Conservation (phyloP, 176 grass and related monocot species). For the Rhipidocladum racemiflorum region DNA sequence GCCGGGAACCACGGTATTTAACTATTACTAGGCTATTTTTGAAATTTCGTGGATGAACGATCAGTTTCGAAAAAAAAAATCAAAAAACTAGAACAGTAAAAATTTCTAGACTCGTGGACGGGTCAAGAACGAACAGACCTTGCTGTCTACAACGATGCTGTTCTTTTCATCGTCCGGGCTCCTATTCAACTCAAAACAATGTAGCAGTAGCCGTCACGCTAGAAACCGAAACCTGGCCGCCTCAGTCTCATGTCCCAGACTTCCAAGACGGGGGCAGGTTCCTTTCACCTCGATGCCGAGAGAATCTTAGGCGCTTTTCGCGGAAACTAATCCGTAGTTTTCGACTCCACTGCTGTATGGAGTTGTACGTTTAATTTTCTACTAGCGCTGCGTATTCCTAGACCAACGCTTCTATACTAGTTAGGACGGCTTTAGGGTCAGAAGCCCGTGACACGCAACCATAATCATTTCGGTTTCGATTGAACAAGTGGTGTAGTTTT, state of each 20-base stretch:
- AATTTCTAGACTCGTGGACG: too few species aligned
- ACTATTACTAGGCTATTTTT: too few species aligned
- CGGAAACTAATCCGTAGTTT: neutral
- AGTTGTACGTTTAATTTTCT: neutral
- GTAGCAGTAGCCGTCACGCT: conserved; percentile 15
- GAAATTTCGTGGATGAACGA: too few species aligned
- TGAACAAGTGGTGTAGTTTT: neutral
- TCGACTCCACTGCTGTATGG: neutral
- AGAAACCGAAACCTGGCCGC: neutral
- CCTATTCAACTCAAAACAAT: neutral
- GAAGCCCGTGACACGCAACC: neutral
- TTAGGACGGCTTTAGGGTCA: neutral
- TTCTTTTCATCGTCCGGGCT: neutral
- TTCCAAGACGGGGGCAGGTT: neutral
- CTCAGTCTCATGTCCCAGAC: neutral
- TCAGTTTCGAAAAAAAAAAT: too few species aligned
- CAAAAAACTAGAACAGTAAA: too few species aligned
- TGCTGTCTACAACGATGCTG: neutral
- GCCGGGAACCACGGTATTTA: too few species aligned
- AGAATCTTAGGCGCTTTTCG: conserved; percentile 1
- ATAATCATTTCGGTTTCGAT: neutral
- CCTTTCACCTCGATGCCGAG: neutral
- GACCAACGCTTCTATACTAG: neutral
- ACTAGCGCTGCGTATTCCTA: neutral
- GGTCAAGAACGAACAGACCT: neutral